Evolutionary conservation across 139 green algal genomes (phyloP), one percentile per base, ranked within the genome.

Genomic region (Astrephomene gubernaculifera): DNA sequence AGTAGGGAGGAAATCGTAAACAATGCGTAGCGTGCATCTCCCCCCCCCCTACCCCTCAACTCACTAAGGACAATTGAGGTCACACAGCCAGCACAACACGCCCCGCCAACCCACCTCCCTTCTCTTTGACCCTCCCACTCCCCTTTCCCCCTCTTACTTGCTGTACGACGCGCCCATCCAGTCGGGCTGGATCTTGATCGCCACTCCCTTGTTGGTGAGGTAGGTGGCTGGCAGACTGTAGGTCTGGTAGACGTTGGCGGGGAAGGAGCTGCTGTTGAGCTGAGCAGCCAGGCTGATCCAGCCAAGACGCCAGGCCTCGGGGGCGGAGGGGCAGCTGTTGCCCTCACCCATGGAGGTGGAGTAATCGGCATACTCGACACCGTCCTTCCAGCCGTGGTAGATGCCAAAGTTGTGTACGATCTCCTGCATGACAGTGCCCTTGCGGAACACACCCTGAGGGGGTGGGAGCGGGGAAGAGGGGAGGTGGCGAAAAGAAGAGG

Each of bases 231-330:
- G 61, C 31, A 84, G 39, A 41, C 4, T n/a, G 31, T 64, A 84
- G 3, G 57, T 44, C 78, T 35, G 21, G 22, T 65, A 44, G 27
- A 6, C 2, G 4, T 4, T 52, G 5, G 29, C 4, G 19, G 41
- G 63, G 4, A 84, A 54, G 10, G n/a, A 53, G n/a, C 19, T 53
- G 43, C 1, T 21, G 61, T 73, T 73, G n/a, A 84, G 78, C 61
- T 45, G 17, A 25, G 39, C 61, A 9, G 64, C 25, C 8, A n/a
- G 19, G 7, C 6, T 65, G 61, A 61, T 61, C 78, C 78, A 84
- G 61, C 78, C 78, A 41, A 84, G 78, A 31, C 61, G 78, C 61
- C 61, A 64, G 19, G 74, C 39, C 78, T 84, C 78, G 24, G 78
- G 78, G 1, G 78, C 78, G 31, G 2, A n/a, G 31, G 78, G 78